Base-by-base conservation (phyloP, 495 filamentous ascomycete genomes). In the Xylaria venustula region DNA sequence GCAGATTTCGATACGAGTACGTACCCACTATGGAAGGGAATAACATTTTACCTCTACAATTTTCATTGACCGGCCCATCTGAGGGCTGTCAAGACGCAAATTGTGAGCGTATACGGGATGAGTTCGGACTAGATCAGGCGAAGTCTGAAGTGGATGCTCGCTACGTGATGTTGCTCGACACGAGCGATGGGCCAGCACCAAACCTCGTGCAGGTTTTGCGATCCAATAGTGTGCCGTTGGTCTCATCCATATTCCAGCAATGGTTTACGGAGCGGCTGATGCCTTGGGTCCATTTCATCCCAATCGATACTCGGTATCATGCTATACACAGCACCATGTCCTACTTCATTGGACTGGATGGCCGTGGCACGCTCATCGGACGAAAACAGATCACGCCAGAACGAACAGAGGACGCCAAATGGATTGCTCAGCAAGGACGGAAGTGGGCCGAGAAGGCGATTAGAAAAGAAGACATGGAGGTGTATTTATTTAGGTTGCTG, bases 211-310 rank as follows among this genome's bases (percentile, higher is more conserved):
- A 83, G 1, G 81, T 83, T 1, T 84, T 92, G 63, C 73, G 88
- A 22, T 86, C 84, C n/a, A 72, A 72, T 60, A 84, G 79, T 45
- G 73, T 91, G 1, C 87, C 88, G 0, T 84, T 94, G 63, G 79
- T 85, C 34, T 79, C 85, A 0, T 77, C 79, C 0, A 75, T 92
- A 3, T 92, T 92, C 71, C 77, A 84, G 3, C 83, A 90, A 62
- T 94, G 90, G 90, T 91, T 84, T 68, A 87, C 88, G 53, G 81
- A 84, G 22, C 82, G 90, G 0, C 67, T 94, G 15, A 77, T 79
- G 54, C 82, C 90, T 6, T 94, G 90, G 90, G 73, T 83, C 20
- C 90, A 94, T 71, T 94, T 90, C 53, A 86, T 92, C 0, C 90
- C 90, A 0, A 58, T 92, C 3, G 90, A 93, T 66, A 59, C 88